Evolutionary conservation across 495 filamentous ascomycete species (phyloP), one percentile per base, ranked within the genome.

Genomic region (Annulohypoxylon stygium): DNA sequence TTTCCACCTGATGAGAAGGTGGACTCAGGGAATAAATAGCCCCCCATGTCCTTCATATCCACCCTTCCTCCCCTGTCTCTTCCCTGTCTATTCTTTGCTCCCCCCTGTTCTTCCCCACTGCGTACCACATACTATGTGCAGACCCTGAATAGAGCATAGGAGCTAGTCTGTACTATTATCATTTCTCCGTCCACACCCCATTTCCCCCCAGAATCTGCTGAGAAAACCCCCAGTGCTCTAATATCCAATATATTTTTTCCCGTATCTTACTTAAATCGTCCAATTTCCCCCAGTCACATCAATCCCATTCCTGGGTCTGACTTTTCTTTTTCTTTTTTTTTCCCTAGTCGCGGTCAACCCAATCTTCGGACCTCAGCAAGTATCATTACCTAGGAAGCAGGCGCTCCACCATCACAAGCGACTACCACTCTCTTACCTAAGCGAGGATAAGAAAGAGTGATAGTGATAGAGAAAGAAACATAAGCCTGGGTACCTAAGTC

Each of bases 241-340:
- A 41, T 41, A 26, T 41, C 20, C 36, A 16, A 30, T 30, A 30
- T 30, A n/a, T n/a, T 20, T 25, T 23, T 50, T 47, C 39, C 34
- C 37, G 48, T 55, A 11, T 39, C 33, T 61, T 69, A 67, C 69
- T 66, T 67, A 74, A 70, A 50, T 20, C 61, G 41, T 43, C n/a
- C 50, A 20, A 8, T 45, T 47, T 59, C 55, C 50, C 67, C 61
- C 48, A 14, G 50, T 41, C 34, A n/a, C 30, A 9, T 55, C 48
- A 47, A 54, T 36, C 37, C 50, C 9, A 23, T 18, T 26, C 60
- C 14, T 34, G 54, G 33, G 45, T 36, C 50, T 53, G 30, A 41
- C 18, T 65, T 51, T 61, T 59, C 18, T 67, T 50, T 47, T 34
- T 43, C 61, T 66, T 34, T 65, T 34, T 41, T 55, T 60, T 53